These are phyloP conservation scores for Arachis hypogaea DNA, from an alignment of 306 rosid species.

Conservation along the genomic window DNA sequence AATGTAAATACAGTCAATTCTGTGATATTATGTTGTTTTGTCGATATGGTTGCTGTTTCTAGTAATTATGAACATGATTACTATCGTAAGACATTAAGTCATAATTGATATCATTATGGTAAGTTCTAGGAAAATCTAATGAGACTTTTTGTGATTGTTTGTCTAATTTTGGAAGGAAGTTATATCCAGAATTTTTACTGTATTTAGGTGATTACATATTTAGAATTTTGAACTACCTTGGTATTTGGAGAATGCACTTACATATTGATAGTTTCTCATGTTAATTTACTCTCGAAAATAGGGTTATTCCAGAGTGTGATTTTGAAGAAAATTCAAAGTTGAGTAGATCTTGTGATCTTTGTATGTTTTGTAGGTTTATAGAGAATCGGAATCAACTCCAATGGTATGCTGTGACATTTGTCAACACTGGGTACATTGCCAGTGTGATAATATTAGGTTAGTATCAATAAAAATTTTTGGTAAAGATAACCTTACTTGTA, in stretches of 20 bases:
- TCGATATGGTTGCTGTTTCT: too few species aligned
- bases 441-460: conserved; percentile 94
- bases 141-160: neutral
- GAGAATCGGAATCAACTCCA: conserved; percentile 99
- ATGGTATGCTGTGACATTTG: conserved; percentile 98
- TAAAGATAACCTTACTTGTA: conserved; percentile 7
- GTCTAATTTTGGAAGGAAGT: conserved; percentile 1
- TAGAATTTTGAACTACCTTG: neutral
- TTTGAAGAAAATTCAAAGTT: conserved; percentile 24
- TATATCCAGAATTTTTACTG: conserved; percentile 19
- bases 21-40: too few species aligned
- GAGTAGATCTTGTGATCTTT: conserved; percentile 23
- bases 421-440: conserved; percentile 99
- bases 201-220: neutral
- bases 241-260: conserved; percentile 22
- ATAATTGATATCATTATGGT: neutral
- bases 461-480: conserved; percentile 9
- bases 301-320: neutral
- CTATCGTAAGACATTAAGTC: neutral
- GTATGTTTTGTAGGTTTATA: conserved; percentile 73
- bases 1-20: too few species aligned
- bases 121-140: conserved; percentile 13
- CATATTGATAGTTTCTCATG: neutral
- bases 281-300: conserved; percentile 2
- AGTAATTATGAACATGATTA: neutral